Evolutionary conservation across 192 early-diverging fungal genomes (phyloP).

Genomic region (Coemansia sp.): DNA sequence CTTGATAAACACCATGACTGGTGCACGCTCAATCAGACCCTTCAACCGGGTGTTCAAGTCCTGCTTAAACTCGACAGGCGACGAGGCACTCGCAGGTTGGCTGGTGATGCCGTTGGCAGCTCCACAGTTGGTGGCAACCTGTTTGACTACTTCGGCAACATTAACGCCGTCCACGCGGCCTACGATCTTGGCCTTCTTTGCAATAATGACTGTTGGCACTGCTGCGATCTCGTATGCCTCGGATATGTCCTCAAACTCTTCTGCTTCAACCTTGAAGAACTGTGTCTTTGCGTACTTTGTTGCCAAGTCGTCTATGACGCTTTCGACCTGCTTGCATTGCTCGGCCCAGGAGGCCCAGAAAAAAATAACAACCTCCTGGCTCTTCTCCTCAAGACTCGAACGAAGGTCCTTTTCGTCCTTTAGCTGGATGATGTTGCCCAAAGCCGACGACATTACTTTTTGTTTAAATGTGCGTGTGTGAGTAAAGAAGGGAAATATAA

Average conservation of each 20-base stretch:
- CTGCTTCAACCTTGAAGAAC: constrained; percentile 89
- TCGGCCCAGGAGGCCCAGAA: constrained; percentile 93
- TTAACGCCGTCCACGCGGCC: constrained; percentile 89
- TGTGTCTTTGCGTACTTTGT: constrained; percentile 67
- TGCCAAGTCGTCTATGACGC: constrained; percentile 83
- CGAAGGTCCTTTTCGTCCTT: constrained; percentile 33
- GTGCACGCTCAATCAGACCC: constrained; percentile 61
- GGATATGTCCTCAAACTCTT: constrained; percentile 82
- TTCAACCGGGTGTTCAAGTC: constrained; percentile 70
- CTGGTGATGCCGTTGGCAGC: constrained; percentile 20
- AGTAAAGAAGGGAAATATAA: no score
- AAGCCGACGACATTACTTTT: constrained; percentile 1
- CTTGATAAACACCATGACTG: constrained; percentile 97
- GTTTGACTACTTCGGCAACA: constrained; percentile 68
- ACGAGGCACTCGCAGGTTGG: constrained; percentile 29
- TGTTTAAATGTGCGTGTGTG: not conserved
- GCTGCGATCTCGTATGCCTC: constrained; percentile 86
- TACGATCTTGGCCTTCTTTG: constrained; percentile 63
- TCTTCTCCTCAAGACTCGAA: constrained; percentile 23
- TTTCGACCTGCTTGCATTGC: constrained; percentile 89
- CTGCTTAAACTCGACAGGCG: constrained; percentile 59
- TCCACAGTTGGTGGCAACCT: constrained; percentile 49
- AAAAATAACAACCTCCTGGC: constrained; percentile 59
- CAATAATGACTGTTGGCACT: constrained; percentile 86
- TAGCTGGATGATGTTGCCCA: constrained; percentile 28